Evolutionary conservation across 257 asterid genomes (phyloP).

Genomic region (Solanum lycopersicoides): DNA sequence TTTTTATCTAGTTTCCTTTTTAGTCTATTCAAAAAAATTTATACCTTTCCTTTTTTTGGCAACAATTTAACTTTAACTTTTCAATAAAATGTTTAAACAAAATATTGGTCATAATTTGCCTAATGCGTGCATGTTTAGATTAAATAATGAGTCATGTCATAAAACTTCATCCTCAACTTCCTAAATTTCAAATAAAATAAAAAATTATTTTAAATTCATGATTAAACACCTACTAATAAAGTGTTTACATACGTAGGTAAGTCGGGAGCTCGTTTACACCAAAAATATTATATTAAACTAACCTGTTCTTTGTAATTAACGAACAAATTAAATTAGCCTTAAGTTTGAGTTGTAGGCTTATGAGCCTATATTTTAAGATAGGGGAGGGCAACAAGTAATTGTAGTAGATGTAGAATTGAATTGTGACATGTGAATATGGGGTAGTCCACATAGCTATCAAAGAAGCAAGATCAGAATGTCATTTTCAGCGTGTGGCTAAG

Average conservation of each 20-base stretch:
- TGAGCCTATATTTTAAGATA: not conserved
- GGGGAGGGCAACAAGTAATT: not conserved
- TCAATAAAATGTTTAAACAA: too few relatives aligned
- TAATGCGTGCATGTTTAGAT: not conserved
- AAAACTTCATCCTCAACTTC: not conserved
- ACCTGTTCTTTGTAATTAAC: not conserved
- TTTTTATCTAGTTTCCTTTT: too few relatives aligned
- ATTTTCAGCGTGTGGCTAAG: constrained; percentile 1
- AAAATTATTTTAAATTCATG: not conserved
- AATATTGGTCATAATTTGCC: not conserved
- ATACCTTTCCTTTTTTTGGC: too few relatives aligned
- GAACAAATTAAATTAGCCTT: not conserved
- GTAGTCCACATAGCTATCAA: not conserved
- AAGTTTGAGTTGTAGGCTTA: not conserved
- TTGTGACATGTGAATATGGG: not conserved
- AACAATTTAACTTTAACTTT: too few relatives aligned
- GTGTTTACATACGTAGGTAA: not conserved
- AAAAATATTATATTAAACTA: not conserved
- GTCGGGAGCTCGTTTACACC: not conserved
- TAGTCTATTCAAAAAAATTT: too few relatives aligned
- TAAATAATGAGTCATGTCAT: not conserved
- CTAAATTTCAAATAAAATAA: too few relatives aligned
- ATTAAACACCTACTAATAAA: not conserved
- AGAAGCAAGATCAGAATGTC: not conserved
- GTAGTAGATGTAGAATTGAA: not conserved